Percentiles rank a stretch among this genome's conserved stretches.
These are phyloP conservation scores for Pythium biforme DNA, from an alignment of 352 stramenopile species.

Conservation along the genomic window DNA sequence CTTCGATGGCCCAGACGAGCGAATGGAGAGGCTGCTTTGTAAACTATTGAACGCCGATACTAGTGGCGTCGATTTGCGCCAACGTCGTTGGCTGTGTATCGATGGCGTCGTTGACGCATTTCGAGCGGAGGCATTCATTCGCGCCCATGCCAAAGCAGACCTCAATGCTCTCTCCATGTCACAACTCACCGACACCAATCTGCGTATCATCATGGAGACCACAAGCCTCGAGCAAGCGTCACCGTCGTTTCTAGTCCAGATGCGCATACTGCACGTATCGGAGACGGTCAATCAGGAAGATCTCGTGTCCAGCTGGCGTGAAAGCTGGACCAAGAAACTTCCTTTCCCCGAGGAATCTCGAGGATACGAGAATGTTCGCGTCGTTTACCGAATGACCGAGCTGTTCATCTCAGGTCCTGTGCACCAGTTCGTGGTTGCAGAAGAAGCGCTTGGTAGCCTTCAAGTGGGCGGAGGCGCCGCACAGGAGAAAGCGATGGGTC, in stretches of 20 bases:
- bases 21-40: not conserved
- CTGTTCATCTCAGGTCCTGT: slow-evolving; percentile 8
- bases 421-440: slow-evolving; percentile 11
- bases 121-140: slow-evolving; percentile 1
- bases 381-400: slow-evolving; percentile 18
- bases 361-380: slow-evolving; percentile 12
- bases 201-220: slow-evolving; percentile 20
- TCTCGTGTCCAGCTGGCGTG: slow-evolving; percentile 14
- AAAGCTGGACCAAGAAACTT: slow-evolving; percentile 13
- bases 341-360: slow-evolving; percentile 24
- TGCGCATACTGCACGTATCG: slow-evolving; percentile 13
- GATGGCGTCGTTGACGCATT: slow-evolving; percentile 11
- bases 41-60: not conserved
- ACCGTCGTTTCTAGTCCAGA: slow-evolving; percentile 9
- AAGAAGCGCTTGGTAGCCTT: slow-evolving; percentile 8
- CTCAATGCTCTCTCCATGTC: not conserved
- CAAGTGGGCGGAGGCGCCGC: not conserved
- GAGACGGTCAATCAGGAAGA: not conserved
- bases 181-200: not conserved
- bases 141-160: not conserved
- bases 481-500: not conserved
- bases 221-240: slow-evolving; percentile 5
- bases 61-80: not conserved
- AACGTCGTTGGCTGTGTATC: slow-evolving; percentile 16
- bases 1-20: not conserved